Evolutionary conservation across 2,329 filamentous ascomycete genomes (phyloP), one percentile per base, ranked within the genome.

Genomic region (Fusarium albidum): DNA sequence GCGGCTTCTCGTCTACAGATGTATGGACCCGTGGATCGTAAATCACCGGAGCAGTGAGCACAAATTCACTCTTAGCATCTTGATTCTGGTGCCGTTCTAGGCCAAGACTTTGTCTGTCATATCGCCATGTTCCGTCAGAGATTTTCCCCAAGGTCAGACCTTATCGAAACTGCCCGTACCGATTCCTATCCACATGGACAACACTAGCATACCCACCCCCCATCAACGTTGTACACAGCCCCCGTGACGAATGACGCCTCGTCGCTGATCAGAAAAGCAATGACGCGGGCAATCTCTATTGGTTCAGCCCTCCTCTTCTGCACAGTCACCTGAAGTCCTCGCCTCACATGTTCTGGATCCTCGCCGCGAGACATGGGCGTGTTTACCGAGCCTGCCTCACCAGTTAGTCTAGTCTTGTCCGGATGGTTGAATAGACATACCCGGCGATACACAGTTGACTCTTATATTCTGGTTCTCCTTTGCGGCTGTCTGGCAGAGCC

Each of bases 211-310:
- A 65, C 47, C 61, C 55, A 68, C 9, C 73, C 76, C 12, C 76
- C 76, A 45, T 79, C 76, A 2, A 78, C 73, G 13, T 70, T 70
- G 25, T 78, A 77, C 17, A 64, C 53, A 5, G 58, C 61, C 0
- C 67, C 68, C 3, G 61, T 69, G 1, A 68, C 58, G 32, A 66
- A 69, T 0, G 54, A 59, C 2, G 63, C 51, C 7, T 65, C 58
- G 11, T 63, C 57, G 3, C 67, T 65, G 0, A 70, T 54, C 8
- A 72, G 18, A 26, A 70, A 64, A 0, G 48, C 55, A 9, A 65
- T 64, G 1, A 64, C 52, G 1, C 41, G 42, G 4, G 63, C 59
- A 6, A 64, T 40, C 1, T 65, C 54, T 2, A 47, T 17, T 0
- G 59, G 47, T 1, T 57, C 49, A 0, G 46, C 61, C 3, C 50